Base-by-base conservation (phyloP, 768 basidiomycete species). In the Suillus alpinus region DNA sequence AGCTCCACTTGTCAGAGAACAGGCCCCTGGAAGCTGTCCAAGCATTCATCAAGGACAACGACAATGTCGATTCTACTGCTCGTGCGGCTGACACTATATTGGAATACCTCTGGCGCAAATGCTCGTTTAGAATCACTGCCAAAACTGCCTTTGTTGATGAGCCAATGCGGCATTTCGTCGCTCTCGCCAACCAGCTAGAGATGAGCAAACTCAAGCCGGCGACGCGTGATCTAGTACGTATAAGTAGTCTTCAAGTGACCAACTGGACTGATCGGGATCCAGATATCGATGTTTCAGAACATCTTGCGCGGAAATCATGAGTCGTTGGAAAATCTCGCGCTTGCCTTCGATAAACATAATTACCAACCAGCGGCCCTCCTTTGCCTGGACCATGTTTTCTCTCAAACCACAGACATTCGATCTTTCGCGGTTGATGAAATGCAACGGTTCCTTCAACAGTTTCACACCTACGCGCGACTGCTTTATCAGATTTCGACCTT, bases 1-100 rank as follows among this genome's bases (percentile, higher is more conserved):
- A 81, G 20, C 65, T 86, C 18, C 79, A 84, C 64, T 61, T 84
- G 6, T 68, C 71, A 0, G 81, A 85, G 63, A 83, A 82, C 14
- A 77, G 80, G 1, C 69, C 68, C 0, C 37, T 77, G 1, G 77
- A 82, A 13, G 87, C 86, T 0, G 80, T 86, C 10, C 70, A 67
- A 13, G 67, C 82, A 2, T 70, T 86, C 46, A 63, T 85, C 4
- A 67, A 71, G 43, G 78, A 81, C 36, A 63, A 29, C 6, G 56
- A 49, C 0, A 73, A 71, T 14, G 51, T 44, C 3, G 31, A 68
- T 0, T 79, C 79, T 1, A 63, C 68, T 14, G 63, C 59, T 23
- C 71, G 67, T 46, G 86, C 80, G 1, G 68, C 65, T 18, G 57
- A 72, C 23, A 81, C 76, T 43, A 68, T 83, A 14, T 66, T 82